Percentiles rank a stretch among this genome's conserved stretches.
Evolutionary conservation across 2,329 filamentous ascomycete genomes (phyloP).

Genomic region (Pseudopyricularia javanii): DNA sequence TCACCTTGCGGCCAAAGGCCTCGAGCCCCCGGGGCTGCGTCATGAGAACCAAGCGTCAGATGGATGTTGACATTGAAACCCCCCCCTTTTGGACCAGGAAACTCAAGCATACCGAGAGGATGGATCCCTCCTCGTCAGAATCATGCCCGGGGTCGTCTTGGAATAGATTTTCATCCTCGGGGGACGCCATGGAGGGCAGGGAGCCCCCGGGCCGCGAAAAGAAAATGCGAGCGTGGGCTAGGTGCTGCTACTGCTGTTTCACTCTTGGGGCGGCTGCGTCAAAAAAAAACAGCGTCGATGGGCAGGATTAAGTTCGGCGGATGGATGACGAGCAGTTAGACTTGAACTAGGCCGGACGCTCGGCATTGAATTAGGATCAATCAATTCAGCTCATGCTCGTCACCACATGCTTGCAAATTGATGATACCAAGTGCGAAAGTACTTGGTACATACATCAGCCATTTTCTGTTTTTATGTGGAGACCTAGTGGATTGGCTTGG

Average conservation of each 20-base stretch:
- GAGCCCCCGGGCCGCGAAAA: slow-evolving; percentile 1
- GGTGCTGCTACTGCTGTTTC: slow-evolving; percentile 1
- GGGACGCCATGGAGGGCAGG: slow-evolving; percentile 10
- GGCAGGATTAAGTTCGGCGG: not conserved
- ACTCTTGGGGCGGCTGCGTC: not conserved
- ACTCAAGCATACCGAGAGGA: slow-evolving; percentile 20
- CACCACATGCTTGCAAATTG: not conserved
- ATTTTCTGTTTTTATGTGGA: no score
- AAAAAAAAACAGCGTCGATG: not conserved
- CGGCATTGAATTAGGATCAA: not conserved
- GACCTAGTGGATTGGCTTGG: no score
- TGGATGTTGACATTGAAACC: not conserved
- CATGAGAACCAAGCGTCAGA: not conserved
- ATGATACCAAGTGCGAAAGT: not conserved
- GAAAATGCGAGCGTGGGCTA: not conserved
- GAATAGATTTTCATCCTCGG: slow-evolving; percentile 31
- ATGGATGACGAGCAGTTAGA: not conserved
- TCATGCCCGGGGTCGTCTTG: slow-evolving; percentile 30
- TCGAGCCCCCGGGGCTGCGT: slow-evolving; percentile 73
- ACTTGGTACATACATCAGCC: not conserved
- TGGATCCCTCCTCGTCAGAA: slow-evolving; percentile 32
- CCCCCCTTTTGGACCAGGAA: not conserved
- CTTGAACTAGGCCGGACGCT: not conserved
- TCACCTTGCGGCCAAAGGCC: slow-evolving; percentile 88
- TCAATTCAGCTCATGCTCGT: not conserved